Conservation (phyloP, 1,284 basidiomycete genomes). For the Sporisorium iseilematis-ciliati region DNA sequence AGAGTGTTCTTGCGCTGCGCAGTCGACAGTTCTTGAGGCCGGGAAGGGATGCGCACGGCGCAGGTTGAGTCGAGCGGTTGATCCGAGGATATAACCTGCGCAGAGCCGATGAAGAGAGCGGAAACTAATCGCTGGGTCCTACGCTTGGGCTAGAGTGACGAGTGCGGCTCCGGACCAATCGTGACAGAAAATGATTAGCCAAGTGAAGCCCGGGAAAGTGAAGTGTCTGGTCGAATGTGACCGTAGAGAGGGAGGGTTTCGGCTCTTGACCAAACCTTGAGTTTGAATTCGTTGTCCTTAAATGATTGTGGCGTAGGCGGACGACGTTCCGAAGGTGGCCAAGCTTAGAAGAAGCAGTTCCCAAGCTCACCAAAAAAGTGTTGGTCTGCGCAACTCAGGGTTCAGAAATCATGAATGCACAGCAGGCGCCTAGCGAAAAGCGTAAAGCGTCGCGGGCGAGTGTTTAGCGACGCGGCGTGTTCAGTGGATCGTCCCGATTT, state of each 20-base stretch:
- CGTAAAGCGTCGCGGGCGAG: neutral
- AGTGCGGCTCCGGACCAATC: no score
- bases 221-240: no score
- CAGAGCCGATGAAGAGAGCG: no score
- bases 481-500: neutral
- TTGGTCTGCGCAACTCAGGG: slow-evolving; percentile 2
- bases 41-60: neutral
- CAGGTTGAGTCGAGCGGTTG: neutral
- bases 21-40: neutral
- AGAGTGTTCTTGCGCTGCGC: neutral
- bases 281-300: no score
- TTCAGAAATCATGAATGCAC: neutral
- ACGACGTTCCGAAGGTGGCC: neutral
- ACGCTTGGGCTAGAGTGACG: no score
- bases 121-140: no score
- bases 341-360: neutral
- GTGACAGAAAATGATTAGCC: no score
- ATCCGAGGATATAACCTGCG: no score
- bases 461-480: neutral
- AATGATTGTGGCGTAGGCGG: no score
- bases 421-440: neutral
- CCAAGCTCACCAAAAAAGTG: neutral
- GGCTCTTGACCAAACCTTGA: no score
- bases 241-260: no score
- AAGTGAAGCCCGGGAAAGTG: no score